A percentile compares a stretch with the other conserved stretches of the same genome.
Evolutionary conservation across 179 eudicot genomes (phyloP).

Genomic region (Silene coronaria): DNA sequence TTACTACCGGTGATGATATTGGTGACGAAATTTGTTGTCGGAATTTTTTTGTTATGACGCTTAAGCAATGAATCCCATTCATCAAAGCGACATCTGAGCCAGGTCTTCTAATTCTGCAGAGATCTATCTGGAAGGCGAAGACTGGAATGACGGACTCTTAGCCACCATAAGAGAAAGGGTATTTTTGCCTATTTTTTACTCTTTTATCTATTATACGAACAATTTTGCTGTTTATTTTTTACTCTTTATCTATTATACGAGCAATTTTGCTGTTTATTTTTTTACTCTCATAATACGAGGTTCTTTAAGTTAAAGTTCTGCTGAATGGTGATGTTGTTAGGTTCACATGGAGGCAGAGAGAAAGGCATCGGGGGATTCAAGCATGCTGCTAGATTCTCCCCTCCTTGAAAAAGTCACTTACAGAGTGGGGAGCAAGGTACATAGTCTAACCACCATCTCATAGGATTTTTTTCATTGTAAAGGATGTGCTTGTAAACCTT

Average conservation of each 20-base stretch:
- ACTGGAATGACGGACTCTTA: conserved; percentile 93
- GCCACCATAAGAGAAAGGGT: conserved; percentile 98
- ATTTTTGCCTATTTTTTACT: conserved; percentile 14
- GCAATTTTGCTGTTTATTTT: neutral
- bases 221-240: neutral
- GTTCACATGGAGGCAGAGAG: conserved; percentile 97
- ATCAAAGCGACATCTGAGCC: neutral
- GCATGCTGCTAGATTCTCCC: conserved; percentile 37
- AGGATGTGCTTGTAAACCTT: neutral
- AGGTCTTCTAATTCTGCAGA: conserved; percentile 38
- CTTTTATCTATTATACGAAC: neutral
- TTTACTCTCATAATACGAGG: neutral
- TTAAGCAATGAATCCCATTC: neutral
- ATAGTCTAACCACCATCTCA: neutral
- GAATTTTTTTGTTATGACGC: neutral
- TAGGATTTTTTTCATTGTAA: conserved; percentile 9
- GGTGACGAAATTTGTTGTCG: neutral
- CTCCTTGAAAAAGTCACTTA: conserved; percentile 69
- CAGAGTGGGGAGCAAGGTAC: conserved; percentile 88
- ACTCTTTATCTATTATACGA: neutral
- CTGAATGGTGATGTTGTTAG: conserved; percentile 32
- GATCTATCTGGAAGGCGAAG: conserved; percentile 72
- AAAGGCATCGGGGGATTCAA: conserved; percentile 58
- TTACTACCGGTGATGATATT: neutral
- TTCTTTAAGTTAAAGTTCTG: conserved; percentile 16